phyloP scores from a whole-genome alignment of 495 filamentous ascomycete genomes.

The Astrothelium subdiscretum region DNA sequence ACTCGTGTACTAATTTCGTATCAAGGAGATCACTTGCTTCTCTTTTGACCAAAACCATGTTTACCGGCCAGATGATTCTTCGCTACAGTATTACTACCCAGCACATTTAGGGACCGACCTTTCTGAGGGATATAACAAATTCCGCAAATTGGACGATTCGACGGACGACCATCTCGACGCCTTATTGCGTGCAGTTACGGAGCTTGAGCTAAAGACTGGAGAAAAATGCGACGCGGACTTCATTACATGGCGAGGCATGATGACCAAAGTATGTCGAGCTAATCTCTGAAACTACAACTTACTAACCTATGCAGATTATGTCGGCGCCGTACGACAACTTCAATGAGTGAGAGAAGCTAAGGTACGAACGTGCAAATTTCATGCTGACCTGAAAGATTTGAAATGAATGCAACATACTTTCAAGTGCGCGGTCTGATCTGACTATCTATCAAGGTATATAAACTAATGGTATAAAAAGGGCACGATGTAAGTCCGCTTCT shows the following conservation, averaged over 20 bases:
- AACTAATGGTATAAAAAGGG: not conserved
- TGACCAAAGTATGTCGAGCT: conserved; percentile 68
- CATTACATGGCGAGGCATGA: conserved; percentile 94
- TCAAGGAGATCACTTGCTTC: conserved; percentile 67
- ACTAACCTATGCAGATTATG: conserved; percentile 54
- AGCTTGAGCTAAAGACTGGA: conserved; percentile 53
- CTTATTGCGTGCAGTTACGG: conserved; percentile 62
- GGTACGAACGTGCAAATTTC: not conserved
- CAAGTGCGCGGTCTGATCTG: conserved; percentile 47
- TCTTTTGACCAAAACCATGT: conserved; percentile 76
- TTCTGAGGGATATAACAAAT: conserved; percentile 67
- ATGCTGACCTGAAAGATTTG: conserved; percentile 49
- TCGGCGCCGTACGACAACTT: conserved; percentile 67
- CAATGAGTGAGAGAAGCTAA: conserved; percentile 51
- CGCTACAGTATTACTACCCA: conserved; percentile 79
- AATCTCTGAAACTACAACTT: not conserved
- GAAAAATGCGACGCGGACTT: conserved; percentile 63
- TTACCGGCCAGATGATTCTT: conserved; percentile 65
- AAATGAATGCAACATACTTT: conserved; percentile 89
- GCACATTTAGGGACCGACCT: conserved; percentile 60
- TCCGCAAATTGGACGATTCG: conserved; percentile 69
- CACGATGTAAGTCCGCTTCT: not conserved
- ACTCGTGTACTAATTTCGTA: not conserved
- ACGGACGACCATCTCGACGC: conserved; percentile 81
- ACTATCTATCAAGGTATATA: conserved; percentile 20